Base-by-base conservation (phyloP, 768 basidiomycete species). In the Chalciporus chontae region DNA sequence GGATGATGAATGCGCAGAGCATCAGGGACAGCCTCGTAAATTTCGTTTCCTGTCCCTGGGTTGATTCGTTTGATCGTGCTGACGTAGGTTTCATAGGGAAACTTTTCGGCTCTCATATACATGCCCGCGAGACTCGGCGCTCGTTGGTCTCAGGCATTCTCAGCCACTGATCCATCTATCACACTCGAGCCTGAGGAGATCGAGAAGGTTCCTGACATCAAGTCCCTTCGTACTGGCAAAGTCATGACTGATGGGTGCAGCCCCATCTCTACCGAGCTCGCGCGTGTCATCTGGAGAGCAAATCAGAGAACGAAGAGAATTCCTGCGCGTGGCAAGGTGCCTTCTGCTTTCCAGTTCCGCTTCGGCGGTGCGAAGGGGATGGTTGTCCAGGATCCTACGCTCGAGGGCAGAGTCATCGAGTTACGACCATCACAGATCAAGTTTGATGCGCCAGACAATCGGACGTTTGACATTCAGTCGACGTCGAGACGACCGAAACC, bases 241-340 rank as follows among this genome's bases (percentile, higher is more conserved):
- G 52, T 68, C 40, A 79, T 80, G 65, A 79, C 78, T 6, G 79
- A 81, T 45, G 80, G 80, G 18, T 73, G 74, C 48, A 78, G 78
- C 1, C 63, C 72, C 14, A 73, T 78, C 36, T 78, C 77, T 8
- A 48, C 51, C 4, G 61, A 57, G 18, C 68, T 79, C 15, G 63
- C 64, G 14, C 54, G 61, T 2, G 63, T 42, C 0, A 71, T 77
- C 36, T 72, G 73, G 68, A 59, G 52, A n/a, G 62, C 55, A 5
- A 59, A 79, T 31, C 65, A 69, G 48, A 40, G 50, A 26, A 60
- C 47, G 38, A 69, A 61, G 60, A 64, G 52, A 21, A 53, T 44
- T 9, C 51, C 54, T 6, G 46, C 50, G 5, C 63, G 58, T 8
- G 44, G 51, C 4, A 40, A 43, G 9, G 41, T 58, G 2, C 76